Evolutionary conservation across 495 filamentous ascomycete genomes (phyloP).

Genomic region (Parathielavia appendiculata): DNA sequence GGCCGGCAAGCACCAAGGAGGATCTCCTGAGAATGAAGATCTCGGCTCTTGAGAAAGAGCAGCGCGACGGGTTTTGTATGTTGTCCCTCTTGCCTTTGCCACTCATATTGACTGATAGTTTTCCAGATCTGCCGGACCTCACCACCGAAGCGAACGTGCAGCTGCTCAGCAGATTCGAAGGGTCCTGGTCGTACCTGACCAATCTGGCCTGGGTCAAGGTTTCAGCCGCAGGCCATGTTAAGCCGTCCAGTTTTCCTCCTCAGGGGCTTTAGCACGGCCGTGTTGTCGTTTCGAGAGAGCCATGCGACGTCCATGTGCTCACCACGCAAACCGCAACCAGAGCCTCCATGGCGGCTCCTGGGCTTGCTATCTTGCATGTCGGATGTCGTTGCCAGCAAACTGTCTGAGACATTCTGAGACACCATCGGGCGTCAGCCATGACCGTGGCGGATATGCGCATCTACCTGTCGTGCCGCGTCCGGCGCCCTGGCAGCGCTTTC

Average conservation of each 20-base stretch:
- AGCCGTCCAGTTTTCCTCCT: conserved; percentile 63
- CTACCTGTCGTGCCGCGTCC: conserved; percentile 8
- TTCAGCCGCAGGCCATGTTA: conserved; percentile 50
- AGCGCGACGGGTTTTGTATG: conserved; percentile 72
- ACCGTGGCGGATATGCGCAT: conserved; percentile 11
- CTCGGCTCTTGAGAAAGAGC: conserved; percentile 69
- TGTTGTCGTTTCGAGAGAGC: background rate
- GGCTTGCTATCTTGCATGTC: conserved; percentile 1
- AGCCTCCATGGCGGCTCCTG: background rate
- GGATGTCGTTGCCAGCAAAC: conserved; percentile 10
- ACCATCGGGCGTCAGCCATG: conserved; percentile 9
- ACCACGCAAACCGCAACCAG: conserved; percentile 3
- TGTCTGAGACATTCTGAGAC: conserved; percentile 13
- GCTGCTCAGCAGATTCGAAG: conserved; percentile 47
- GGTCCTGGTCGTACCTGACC: conserved; percentile 49
- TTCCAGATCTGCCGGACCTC: conserved; percentile 49
- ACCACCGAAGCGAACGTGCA: conserved; percentile 41
- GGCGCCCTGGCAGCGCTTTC: conserved; percentile 7
- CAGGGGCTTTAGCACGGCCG: conserved; percentile 19
- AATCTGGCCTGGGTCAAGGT: conserved; percentile 57
- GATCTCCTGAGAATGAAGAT: conserved; percentile 69
- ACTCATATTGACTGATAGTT: conserved; percentile 12
- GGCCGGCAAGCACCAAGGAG: conserved; percentile 72
- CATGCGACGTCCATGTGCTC: conserved; percentile 1
- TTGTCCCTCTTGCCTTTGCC: background rate